A percentile compares a stretch with the other conserved stretches of the same genome.
Conservation (phyloP, 2,329 filamentous ascomycete species). For the Byssothecium circinans region DNA sequence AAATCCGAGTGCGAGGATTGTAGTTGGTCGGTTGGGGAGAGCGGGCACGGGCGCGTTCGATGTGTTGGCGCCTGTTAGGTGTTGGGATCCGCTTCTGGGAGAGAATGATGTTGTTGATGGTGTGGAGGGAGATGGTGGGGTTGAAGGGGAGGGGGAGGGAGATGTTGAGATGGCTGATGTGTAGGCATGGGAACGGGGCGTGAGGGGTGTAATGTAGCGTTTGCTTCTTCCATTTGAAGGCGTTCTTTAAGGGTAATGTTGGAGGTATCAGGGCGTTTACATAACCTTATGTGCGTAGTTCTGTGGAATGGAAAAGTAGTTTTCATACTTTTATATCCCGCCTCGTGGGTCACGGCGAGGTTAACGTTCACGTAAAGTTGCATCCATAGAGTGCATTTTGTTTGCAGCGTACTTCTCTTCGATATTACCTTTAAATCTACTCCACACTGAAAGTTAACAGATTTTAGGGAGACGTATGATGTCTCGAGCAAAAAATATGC, state of each 20-base stretch:
- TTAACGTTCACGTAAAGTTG: too few species aligned
- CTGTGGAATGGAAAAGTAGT: background rate
- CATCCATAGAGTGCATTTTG: too few species aligned
- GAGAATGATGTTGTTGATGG: conserved; percentile 13
- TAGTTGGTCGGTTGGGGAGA: conserved; percentile 78
- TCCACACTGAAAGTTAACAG: too few species aligned
- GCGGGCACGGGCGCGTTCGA: conserved; percentile 93
- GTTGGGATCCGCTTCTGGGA: conserved; percentile 32
- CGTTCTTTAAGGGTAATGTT: background rate
- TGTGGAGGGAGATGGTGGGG: conserved; percentile 7
- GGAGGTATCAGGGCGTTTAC: background rate
- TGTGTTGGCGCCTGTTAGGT: conserved; percentile 59
- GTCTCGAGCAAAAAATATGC: too few species aligned
- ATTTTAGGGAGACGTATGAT: too few species aligned
- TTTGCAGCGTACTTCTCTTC: too few species aligned
- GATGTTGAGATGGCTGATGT: conserved; percentile 6
- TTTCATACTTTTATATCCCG: background rate
- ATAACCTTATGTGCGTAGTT: background rate
- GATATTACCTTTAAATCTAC: too few species aligned
- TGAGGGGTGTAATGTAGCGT: background rate
- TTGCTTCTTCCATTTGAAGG: too few species aligned
- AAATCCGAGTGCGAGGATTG: conserved; percentile 83
- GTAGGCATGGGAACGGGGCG: background rate
- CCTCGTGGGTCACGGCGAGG: too few species aligned
- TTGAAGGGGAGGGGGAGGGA: background rate